Evolutionary conservation across 148 eudicot genomes (phyloP), one percentile per base, ranked within the genome.

Genomic region (Camellia granthamiana): DNA sequence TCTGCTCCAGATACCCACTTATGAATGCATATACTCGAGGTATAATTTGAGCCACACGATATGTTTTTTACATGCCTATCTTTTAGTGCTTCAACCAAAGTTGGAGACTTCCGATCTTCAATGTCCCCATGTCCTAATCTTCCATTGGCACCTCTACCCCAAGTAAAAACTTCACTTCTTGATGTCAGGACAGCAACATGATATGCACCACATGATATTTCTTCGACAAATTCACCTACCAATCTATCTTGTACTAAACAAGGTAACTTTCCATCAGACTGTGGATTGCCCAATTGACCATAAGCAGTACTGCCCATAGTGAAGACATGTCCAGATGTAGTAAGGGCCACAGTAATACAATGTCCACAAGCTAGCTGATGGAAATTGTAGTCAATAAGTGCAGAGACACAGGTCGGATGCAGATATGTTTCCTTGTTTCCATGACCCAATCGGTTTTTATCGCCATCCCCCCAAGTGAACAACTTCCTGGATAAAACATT

Each of bases 391-490:
- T 94, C 95, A 51, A 90, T 81, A 18, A 94, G 83, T 12, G 92
- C 52, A 30, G 92, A 87, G n/a, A 94, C 91, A 79, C 92, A 89
- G 3, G 93, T 89, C 0, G 98, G 98, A 75, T 84, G 82, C 70
- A 91, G 78, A 84, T 85, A 85, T 0, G 91, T 66, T 23, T 90
- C 89, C 78, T 91, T 92, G 79, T 77, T 84, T 43, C 93, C 97
- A 79, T 94, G 98, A 18, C 98, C 97, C 42, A 92, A 79, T 19
- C 91, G 87, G 52, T 88, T 83, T 79, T 90, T 94, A 76, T 91
- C 98, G 19, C 98, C 97, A 74, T 92, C 95, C 1, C 98, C 98
- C 93, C 97, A 94, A 56, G 97, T 94, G 84, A 91, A 94, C 23
- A 94, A 75, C 74, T 94, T 94, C 75, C 93, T 85, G 1, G 98